Base-by-base conservation (phyloP, 1,139 yeast genomes). In the Yamadazyma spencermartinsiae region DNA sequence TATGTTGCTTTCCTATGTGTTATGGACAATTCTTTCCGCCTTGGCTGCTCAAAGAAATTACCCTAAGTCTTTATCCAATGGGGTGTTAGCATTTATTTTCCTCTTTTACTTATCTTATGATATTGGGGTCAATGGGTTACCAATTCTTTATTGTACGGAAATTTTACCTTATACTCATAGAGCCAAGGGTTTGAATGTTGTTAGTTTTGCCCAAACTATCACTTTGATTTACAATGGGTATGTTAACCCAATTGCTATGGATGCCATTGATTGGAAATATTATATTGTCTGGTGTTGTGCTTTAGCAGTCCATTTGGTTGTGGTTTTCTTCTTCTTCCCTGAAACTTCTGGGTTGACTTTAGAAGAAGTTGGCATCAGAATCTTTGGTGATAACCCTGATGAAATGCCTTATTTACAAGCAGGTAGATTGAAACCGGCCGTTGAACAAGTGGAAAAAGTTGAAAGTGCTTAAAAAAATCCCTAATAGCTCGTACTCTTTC, bases 221-320 rank as follows among this genome's bases (percentile, higher is more conserved):
- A 45, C 53, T 12, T 40, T 50, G 31, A 38, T 57, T 37, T 59
- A 49, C 43, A 60, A 60, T 40, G 61, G 77, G 30, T 79, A 72
- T 52, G 80, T 77, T 37, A 77, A 77, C 50, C 77, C 83, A 5
- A 68, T 79, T 51, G 85, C 82, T 24, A 72, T 79, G 78, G 79
- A 70, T 42, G 73, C 74, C 26, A 73, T 79, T 46, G 67, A 65
- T 30, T 79, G 82, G 82, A 77, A 74, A 51, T 79, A 77, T 61
- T 80, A 79, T 55, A 76, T 79, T 47, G 80, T 79, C 8, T 78
- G 57, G 58, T 61, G 74, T 46, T 63, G 71, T 55, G 50, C 64
- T 27, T 49, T 71, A 33, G 64, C 58, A 1, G 68, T 65, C 33
- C 75, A 71, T 45, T 46, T 67, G 15, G 40, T 53, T 11, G 55